Evolutionary conservation across 2,329 filamentous ascomycete species (phyloP).

Genomic region (Calonectria henricotiae): DNA sequence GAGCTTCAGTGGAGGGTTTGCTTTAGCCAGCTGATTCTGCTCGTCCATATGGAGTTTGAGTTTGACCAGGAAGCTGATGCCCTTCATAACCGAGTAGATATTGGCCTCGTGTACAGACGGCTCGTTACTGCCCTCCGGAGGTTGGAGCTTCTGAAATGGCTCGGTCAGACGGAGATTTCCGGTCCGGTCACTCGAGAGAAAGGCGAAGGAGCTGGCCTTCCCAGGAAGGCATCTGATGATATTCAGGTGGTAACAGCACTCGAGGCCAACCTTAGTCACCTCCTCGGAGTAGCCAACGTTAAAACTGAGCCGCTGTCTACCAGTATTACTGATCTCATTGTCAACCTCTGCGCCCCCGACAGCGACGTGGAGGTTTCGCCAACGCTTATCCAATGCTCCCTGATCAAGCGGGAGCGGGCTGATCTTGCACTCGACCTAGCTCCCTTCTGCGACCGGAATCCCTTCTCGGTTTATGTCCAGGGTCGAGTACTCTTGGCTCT

Average conservation of each 20-base stretch:
- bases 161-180: constrained; percentile 73
- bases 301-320: constrained; percentile 69
- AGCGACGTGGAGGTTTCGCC: constrained; percentile 78
- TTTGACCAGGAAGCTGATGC: constrained; percentile 81
- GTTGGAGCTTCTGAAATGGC: constrained; percentile 82
- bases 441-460: constrained; percentile 71
- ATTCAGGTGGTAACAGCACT: constrained; percentile 71
- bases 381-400: constrained; percentile 74
- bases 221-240: constrained; percentile 65
- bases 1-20: constrained; percentile 82
- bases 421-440: constrained; percentile 74
- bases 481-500: constrained; percentile 84
- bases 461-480: constrained; percentile 86
- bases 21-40: constrained; percentile 85
- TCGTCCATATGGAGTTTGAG: constrained; percentile 90
- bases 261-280: constrained; percentile 74
- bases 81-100: constrained; percentile 73
- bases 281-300: constrained; percentile 73
- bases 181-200: constrained; percentile 64
- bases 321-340: constrained; percentile 77
- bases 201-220: constrained; percentile 53
- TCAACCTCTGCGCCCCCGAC: constrained; percentile 76
- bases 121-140: constrained; percentile 81
- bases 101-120: constrained; percentile 79
- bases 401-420: constrained; percentile 73